Evolutionary conservation across 1,284 basidiomycete species (phyloP).

Genomic region (Gastroboletus turbinatus): DNA sequence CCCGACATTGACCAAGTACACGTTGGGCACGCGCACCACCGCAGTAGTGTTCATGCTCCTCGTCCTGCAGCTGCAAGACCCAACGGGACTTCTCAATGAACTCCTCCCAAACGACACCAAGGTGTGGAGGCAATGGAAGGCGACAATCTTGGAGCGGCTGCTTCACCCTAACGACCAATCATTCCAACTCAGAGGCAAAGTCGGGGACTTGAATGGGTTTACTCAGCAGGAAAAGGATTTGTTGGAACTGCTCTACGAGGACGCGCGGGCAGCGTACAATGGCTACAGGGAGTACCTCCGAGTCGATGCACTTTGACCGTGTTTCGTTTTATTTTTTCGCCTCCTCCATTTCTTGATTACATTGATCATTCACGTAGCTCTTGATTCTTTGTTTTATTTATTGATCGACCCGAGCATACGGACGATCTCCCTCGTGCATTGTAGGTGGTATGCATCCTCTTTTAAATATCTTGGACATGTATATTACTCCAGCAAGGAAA

Average conservation of each 20-base stretch:
- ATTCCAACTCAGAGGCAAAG: neutral
- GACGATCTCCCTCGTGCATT: neutral
- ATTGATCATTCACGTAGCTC: neutral
- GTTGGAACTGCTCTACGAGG: slow-evolving; percentile 19
- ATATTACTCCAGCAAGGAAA: neutral
- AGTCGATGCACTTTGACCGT: neutral
- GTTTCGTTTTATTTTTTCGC: neutral
- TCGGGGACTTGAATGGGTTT: slow-evolving; percentile 4
- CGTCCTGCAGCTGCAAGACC: slow-evolving; percentile 17
- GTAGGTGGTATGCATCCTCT: neutral
- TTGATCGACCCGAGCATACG: neutral
- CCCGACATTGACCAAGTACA: slow-evolving; percentile 21
- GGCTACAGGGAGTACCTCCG: slow-evolving; percentile 13
- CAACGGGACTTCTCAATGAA: slow-evolving; percentile 19
- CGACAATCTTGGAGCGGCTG: slow-evolving; percentile 9
- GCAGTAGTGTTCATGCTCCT: slow-evolving; percentile 30
- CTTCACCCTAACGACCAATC: neutral
- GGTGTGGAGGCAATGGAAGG: slow-evolving; percentile 29
- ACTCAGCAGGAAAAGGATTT: slow-evolving; percentile 12
- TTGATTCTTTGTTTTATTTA: neutral
- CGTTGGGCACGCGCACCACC: slow-evolving; percentile 26
- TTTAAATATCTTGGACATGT: neutral
- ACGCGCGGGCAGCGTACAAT: slow-evolving; percentile 20
- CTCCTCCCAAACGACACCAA: slow-evolving; percentile 29
- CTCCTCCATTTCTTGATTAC: neutral